Evolutionary conservation across 2,329 filamentous ascomycete genomes (phyloP).

Genomic region (Lecanosticta acicola): DNA sequence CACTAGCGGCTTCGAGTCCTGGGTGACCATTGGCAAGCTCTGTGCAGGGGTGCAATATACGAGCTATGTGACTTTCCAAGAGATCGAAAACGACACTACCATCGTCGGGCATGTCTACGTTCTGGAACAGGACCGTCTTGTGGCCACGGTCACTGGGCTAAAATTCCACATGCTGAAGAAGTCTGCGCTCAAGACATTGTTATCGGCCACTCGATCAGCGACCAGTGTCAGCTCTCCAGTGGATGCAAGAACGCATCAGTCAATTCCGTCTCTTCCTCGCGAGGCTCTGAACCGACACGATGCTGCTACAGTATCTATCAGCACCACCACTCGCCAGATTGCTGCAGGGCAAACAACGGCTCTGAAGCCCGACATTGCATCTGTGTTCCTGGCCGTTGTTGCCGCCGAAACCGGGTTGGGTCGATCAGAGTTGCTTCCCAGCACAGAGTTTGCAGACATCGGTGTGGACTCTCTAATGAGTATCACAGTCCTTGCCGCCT

Average conservation of each 20-base stretch:
- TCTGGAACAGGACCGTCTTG: no score
- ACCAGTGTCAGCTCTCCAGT: no score
- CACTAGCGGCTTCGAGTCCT: no score
- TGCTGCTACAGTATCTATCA: background rate
- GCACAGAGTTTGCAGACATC: slow-evolving; percentile 10
- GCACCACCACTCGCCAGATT: background rate
- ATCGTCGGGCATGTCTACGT: no score
- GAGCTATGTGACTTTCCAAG: no score
- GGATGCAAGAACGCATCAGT: background rate
- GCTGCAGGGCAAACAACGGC: background rate
- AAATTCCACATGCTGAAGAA: no score
- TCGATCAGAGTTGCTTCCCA: slow-evolving; percentile 21
- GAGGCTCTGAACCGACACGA: background rate
- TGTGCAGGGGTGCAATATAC: no score
- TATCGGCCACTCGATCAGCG: no score
- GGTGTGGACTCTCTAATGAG: slow-evolving; percentile 26
- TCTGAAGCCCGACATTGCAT: background rate
- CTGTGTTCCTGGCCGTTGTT: slow-evolving; percentile 14
- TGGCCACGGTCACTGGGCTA: no score
- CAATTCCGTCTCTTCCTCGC: background rate
- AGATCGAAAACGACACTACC: no score
- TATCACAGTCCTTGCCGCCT: slow-evolving; percentile 9
- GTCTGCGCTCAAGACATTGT: no score
- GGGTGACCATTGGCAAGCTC: no score
- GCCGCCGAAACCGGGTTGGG: slow-evolving; percentile 28